Evolutionary conservation across 768 basidiomycete genomes (phyloP), one percentile per base, ranked within the genome.

Genomic region (Lactarius vividus): DNA sequence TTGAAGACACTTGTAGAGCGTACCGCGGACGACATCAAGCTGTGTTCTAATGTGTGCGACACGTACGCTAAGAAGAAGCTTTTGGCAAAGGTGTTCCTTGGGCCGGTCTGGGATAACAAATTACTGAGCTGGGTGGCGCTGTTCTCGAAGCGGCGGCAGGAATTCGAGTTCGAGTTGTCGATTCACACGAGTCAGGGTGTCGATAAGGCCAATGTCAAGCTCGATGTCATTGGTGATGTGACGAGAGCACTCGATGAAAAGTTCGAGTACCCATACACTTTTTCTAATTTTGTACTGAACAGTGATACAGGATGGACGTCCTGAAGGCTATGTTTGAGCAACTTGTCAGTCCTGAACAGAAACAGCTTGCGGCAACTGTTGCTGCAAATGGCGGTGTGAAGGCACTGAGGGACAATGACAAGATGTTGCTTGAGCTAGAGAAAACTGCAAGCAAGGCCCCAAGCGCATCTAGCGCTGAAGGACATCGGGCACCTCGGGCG

Each of bases 11-110:
- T 80, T 7, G 65, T 76, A 7, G 65, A 69, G 40, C 44, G 61
- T 29, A 73, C 72, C 0, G 75, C 73, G 1, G 59, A 73, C 9
- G 75, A 77, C 40, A 76, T 78, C 65, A 73, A 73, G 60, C 26
- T 65, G 3, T 78, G 77, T 59, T 75, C 72, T 23, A 77, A 76
- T 53, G 64, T 70, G 2, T 78, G 77, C 63, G 75, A 77, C 55
- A 70, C 74, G 2, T 78, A 77, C 57, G 59, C 64, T 3, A 75
- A 75, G 71, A 77, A 75, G 68, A 65, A 58, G 20, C 68, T 72
- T 7, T 62, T 77, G 35, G 71, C 72, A 28, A 73, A 73, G 66
- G 72, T 78, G 5, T 52, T 77, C 35, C 66, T 72, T n/a, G 69
- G 74, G 3, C 64, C 72, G 3, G n/a, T 70, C 28, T 77, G 77